Conservation (phyloP, 768 basidiomycete genomes). For the Trametes villosa region DNA sequence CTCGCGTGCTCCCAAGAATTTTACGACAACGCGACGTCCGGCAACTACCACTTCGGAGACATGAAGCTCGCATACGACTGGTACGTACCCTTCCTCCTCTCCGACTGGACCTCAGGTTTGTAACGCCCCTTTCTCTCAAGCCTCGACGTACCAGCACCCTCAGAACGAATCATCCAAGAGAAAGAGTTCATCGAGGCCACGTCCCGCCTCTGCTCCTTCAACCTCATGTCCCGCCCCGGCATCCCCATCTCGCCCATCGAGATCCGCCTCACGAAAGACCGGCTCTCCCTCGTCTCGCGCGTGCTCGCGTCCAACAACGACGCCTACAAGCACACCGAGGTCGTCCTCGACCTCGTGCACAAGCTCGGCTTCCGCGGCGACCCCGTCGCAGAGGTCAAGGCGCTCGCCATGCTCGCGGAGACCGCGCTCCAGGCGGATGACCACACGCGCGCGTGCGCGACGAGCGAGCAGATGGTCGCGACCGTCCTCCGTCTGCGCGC, state of each 20-base stretch:
- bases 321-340: constrained; percentile 90
- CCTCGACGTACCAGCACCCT: constrained; percentile 70
- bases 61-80: constrained; percentile 98
- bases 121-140: constrained; percentile 44
- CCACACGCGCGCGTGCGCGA: constrained; percentile 72
- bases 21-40: constrained; percentile 92
- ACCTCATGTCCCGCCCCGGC: constrained; percentile 74
- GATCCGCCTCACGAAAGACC: constrained; percentile 89
- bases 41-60: constrained; percentile 90
- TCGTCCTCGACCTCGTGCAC: constrained; percentile 86
- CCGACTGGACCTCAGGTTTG: neutral
- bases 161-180: constrained; percentile 66
- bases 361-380: constrained; percentile 85
- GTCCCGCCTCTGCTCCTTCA: constrained; percentile 92
- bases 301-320: constrained; percentile 85
- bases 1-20: constrained; percentile 83
- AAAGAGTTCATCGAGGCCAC: constrained; percentile 98
- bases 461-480: constrained; percentile 71
- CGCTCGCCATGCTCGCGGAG: constrained; percentile 89
- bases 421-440: constrained; percentile 86
- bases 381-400: constrained; percentile 75
- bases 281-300: constrained; percentile 82
- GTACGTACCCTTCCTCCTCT: constrained; percentile 45
- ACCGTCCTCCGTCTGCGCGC: constrained; percentile 56
- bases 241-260: constrained; percentile 88